Evolutionary conservation across 2,329 filamentous ascomycete genomes (phyloP), one percentile per base, ranked within the genome.

Genomic region (Chrysoporthe austroafricana): DNA sequence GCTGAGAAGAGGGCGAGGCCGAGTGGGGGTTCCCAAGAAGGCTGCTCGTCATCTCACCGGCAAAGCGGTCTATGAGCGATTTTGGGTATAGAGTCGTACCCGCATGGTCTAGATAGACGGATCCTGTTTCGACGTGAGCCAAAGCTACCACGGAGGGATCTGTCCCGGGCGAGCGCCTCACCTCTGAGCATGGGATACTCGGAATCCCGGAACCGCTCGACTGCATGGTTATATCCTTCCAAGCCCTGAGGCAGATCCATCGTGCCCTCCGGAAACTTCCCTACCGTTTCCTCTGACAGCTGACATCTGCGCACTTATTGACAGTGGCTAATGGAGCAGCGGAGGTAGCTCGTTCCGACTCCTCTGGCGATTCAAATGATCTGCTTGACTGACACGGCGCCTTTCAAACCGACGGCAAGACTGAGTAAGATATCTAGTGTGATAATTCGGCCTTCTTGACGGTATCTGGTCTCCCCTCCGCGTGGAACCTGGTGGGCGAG

Each of bases 1-100:
- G 83, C 74, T 96, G 93, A 0, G 95, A 97, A 2, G 94, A 90
- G 16, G 85, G 82, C 1, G 94, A 97, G 62, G 88, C 90, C 0
- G 95, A 97, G 79, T 98, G 95, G 0, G 95, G 95, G 71, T 98
- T 98, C 48, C 94, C 95, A 72, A 94, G 94, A 0, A 98, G 82
- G 73, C 89, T 91, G 4, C 86, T 83, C 36, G 90, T 90, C 85
- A 97, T 90, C 69, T 96, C 92, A n/a, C 81, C 78, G 9, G 92
- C 88, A 79, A 97, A 97, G 34, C 81, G 83, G 71, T 95, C 91
- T 77, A 98, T 89, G 34, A 96, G 80, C 42, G 92, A 94, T 77
- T 91, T 95, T 54, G 93, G 84, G 75, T 91, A 93, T 0, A 91
- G 83, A 0, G 94, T 95, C n/a, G 93, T 92, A n/a, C 94, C 95